A percentile compares a stretch with the other conserved stretches of the same genome.
These are phyloP conservation scores for Cerioporus squamosus DNA, from an alignment of 1,284 basidiomycete genomes.

Conservation along the genomic window DNA sequence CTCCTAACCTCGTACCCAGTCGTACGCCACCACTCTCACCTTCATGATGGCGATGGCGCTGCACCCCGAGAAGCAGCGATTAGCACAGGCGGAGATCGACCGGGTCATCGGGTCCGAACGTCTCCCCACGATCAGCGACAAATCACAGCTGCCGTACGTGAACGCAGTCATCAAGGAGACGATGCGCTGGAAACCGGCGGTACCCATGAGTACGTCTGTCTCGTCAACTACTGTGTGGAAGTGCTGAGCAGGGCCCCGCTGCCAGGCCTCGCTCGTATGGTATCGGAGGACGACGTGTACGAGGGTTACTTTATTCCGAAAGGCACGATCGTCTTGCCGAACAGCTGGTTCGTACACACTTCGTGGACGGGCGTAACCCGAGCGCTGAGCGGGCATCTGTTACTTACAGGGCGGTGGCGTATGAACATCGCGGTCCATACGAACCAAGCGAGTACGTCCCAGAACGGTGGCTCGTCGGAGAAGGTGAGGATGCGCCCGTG, in stretches of 20 bases:
- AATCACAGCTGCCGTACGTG: slow-evolving; percentile 33
- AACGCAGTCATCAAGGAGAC: slow-evolving; percentile 37
- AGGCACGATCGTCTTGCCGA: slow-evolving; percentile 21
- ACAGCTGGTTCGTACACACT: slow-evolving; percentile 16
- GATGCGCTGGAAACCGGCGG: slow-evolving; percentile 34
- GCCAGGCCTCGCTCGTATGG: slow-evolving; percentile 17
- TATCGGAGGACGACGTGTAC: slow-evolving; percentile 22
- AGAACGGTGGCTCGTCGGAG: slow-evolving; percentile 26
- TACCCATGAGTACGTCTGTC: slow-evolving; percentile 16
- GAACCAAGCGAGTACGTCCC: slow-evolving; percentile 31
- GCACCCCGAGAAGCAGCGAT: slow-evolving; percentile 33
- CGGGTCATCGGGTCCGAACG: slow-evolving; percentile 37
- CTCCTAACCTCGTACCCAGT: slow-evolving; percentile 3
- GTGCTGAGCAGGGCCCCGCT: too few species aligned
- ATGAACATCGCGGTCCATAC: slow-evolving; percentile 24
- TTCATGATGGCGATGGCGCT: slow-evolving; percentile 34
- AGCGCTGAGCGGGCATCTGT: neutral
- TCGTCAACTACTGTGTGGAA: neutral
- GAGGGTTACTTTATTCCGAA: slow-evolving; percentile 24
- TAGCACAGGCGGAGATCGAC: slow-evolving; percentile 42
- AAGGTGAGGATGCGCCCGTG: slow-evolving; percentile 1
- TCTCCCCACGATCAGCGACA: slow-evolving; percentile 34
- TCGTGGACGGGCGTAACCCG: neutral
- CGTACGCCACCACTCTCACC: slow-evolving; percentile 14
- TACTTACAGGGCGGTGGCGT: slow-evolving; percentile 32